Percentiles rank a stretch among this genome's conserved stretches.
Evolutionary conservation across 23 red algal genomes (phyloP).

Genomic region (Porphyridium purpureum): DNA sequence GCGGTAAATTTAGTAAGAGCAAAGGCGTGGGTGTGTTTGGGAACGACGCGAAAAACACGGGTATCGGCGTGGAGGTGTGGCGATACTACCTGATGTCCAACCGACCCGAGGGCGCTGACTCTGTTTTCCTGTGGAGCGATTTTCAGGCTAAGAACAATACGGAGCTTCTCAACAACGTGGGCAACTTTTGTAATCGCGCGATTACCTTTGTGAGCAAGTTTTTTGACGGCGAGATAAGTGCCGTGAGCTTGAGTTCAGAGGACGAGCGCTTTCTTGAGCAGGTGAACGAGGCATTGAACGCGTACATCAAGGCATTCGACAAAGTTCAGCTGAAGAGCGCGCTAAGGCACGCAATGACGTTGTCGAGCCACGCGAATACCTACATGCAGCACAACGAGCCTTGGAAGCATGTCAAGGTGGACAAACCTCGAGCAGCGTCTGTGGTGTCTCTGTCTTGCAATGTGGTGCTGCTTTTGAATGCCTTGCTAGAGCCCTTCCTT

Average conservation of each 20-base stretch:
- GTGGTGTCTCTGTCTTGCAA: conserved; percentile 50
- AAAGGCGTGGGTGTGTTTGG: conserved; percentile 87
- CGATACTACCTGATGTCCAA: conserved; percentile 91
- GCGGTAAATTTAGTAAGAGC: conserved; percentile 87
- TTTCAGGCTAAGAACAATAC: conserved; percentile 92
- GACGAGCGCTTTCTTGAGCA: conserved; percentile 21
- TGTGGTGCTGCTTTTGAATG: conserved; percentile 39
- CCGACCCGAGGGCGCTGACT: conserved; percentile 84
- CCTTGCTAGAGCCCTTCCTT: conserved; percentile 77
- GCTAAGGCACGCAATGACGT: conserved; percentile 75
- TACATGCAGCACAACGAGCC: conserved; percentile 70
- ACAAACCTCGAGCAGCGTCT: conserved; percentile 31
- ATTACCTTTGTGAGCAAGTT: conserved; percentile 55
- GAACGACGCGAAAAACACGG: conserved; percentile 68
- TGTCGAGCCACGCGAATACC: conserved; percentile 66
- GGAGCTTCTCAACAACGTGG: conserved; percentile 86
- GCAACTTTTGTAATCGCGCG: conserved; percentile 80
- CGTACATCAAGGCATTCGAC: conserved; percentile 47
- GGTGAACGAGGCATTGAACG: conserved; percentile 40
- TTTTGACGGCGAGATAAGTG: conserved; percentile 37
- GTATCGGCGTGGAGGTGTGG: conserved; percentile 89
- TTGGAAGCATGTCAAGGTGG: conserved; percentile 49
- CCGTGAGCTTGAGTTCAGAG: conserved; percentile 16
- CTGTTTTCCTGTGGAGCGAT: conserved; percentile 89
- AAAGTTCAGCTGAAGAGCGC: conserved; percentile 57